A percentile compares a stretch with the other conserved stretches of the same genome.
These are phyloP conservation scores for Agaricales sp. DNA, from an alignment of 1,284 basidiomycete species.

Conservation along the genomic window DNA sequence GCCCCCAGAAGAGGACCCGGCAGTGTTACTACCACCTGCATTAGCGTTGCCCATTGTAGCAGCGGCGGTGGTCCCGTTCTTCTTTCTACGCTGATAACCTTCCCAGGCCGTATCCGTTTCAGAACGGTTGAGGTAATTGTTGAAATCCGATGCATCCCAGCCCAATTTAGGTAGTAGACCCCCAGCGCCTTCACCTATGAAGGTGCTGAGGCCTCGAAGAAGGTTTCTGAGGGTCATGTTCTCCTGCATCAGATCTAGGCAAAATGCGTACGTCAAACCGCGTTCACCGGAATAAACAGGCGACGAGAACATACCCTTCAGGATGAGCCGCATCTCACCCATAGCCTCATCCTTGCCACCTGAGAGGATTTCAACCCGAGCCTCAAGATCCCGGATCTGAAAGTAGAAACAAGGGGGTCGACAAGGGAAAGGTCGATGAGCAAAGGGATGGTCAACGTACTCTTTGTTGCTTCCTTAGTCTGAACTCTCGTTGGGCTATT, in stretches of 20 bases:
- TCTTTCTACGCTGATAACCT: constrained; percentile 68
- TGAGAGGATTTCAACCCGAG: constrained; percentile 82
- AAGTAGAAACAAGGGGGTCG: constrained; percentile 7
- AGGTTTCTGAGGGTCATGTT: constrained; percentile 77
- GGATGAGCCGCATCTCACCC: constrained; percentile 69
- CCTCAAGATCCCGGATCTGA: constrained; percentile 88
- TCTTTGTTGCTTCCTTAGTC: constrained; percentile 81
- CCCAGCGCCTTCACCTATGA: constrained; percentile 79
- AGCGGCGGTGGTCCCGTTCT: constrained; percentile 20
- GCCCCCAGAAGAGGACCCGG: background rate
- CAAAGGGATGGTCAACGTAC: constrained; percentile 23
- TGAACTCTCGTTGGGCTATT: constrained; percentile 88
- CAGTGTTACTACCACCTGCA: constrained; percentile 22
- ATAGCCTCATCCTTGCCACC: constrained; percentile 83
- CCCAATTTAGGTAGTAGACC: constrained; percentile 73
- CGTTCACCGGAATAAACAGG: constrained; percentile 7
- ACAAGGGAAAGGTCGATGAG: constrained; percentile 4
- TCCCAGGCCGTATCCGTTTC: constrained; percentile 91
- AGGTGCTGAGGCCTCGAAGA: constrained; percentile 62
- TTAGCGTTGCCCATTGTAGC: constrained; percentile 13
- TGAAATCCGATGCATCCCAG: constrained; percentile 67
- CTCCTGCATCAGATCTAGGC: constrained; percentile 74
- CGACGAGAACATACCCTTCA: constrained; percentile 44
- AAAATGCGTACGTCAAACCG: too few relatives aligned
- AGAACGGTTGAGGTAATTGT: constrained; percentile 69